phyloP scores from a whole-genome alignment of 139 green algal genomes.

The Chlamydomonas incerta region DNA sequence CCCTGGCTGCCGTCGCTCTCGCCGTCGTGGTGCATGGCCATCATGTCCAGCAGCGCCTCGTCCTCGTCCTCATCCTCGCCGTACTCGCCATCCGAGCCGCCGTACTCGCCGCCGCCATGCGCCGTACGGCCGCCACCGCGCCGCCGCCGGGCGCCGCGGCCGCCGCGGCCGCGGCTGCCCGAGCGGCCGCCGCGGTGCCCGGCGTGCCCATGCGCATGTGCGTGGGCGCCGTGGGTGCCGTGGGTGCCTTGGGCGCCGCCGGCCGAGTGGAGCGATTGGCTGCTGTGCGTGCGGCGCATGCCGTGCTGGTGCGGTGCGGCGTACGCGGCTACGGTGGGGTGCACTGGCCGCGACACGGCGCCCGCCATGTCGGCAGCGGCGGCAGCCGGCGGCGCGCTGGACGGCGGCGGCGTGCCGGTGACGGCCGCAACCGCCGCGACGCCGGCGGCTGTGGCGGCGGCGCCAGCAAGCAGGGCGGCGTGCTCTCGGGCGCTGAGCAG shows the following conservation, averaged over 20 bases:
- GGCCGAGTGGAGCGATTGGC: not conserved
- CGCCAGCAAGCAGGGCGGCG: conserved; percentile 2
- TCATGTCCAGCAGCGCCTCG: not conserved
- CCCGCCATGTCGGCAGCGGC: not conserved
- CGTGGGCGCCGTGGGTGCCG: not conserved
- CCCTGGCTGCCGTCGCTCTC: not conserved
- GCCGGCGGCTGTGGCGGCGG: too few relatives aligned
- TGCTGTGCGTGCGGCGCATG: not conserved
- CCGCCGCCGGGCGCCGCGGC: not conserved
- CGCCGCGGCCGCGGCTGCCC: not conserved
- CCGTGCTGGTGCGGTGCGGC: not conserved
- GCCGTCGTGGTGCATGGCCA: not conserved
- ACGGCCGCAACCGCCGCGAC: too few relatives aligned
- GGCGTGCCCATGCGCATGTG: too few relatives aligned
- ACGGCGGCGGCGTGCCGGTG: not conserved
- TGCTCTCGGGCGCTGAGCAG: conserved; percentile 24
- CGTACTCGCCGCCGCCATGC: too few relatives aligned
- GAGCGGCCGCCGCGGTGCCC: not conserved
- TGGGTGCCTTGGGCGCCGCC: too few relatives aligned
- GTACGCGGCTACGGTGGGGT: not conserved
- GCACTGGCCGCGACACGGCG: not conserved
- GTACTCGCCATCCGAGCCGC: not conserved
- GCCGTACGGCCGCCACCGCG: too few relatives aligned
- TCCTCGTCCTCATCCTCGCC: not conserved
- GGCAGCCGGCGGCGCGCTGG: too few relatives aligned